These are phyloP conservation scores for Rhynchosporium agropyri DNA, from an alignment of 2,329 filamentous ascomycete genomes.

Conservation along the genomic window DNA sequence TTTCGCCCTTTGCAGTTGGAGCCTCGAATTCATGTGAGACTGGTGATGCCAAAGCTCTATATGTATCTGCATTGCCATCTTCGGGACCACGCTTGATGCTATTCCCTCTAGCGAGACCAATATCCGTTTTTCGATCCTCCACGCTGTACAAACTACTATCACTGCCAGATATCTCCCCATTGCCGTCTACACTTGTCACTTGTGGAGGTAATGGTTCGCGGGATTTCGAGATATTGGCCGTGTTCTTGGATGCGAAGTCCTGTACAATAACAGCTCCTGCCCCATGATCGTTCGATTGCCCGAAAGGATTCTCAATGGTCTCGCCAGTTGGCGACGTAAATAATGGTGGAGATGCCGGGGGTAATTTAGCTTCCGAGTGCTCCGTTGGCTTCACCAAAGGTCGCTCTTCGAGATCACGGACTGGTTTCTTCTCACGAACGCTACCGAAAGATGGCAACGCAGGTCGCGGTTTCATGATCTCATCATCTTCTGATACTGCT, in stretches of 20 bases:
- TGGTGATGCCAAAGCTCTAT: conserved; percentile 26
- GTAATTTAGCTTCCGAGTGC: conserved; percentile 39
- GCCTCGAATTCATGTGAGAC: conserved; percentile 13
- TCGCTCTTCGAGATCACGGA: conserved; percentile 55
- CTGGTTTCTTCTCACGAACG: conserved; percentile 64
- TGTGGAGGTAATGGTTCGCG: conserved; percentile 70
- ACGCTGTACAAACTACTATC: conserved; percentile 49
- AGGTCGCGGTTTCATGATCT: conserved; percentile 74
- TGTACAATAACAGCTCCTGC: conserved; percentile 58
- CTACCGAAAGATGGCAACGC: conserved; percentile 76
- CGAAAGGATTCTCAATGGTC: conserved; percentile 32
- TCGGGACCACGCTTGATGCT: conserved; percentile 30
- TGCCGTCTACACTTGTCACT: conserved; percentile 69
- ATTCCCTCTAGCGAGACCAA: conserved; percentile 25
- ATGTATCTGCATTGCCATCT: conserved; percentile 25
- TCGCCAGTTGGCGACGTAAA: conserved; percentile 33
- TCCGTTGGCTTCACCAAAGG: conserved; percentile 59
- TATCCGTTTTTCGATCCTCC: conserved; percentile 37
- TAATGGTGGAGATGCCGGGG: conserved; percentile 37
- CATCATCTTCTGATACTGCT: conserved; percentile 58
- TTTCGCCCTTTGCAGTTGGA: conserved; percentile 12
- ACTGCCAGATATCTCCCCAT: conserved; percentile 64
- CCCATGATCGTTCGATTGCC: conserved; percentile 60
- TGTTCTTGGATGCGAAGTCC: conserved; percentile 56
- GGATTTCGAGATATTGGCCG: conserved; percentile 58